phyloP scores from a whole-genome alignment of 305 asterid genomes.

The Solanum hybrid region DNA sequence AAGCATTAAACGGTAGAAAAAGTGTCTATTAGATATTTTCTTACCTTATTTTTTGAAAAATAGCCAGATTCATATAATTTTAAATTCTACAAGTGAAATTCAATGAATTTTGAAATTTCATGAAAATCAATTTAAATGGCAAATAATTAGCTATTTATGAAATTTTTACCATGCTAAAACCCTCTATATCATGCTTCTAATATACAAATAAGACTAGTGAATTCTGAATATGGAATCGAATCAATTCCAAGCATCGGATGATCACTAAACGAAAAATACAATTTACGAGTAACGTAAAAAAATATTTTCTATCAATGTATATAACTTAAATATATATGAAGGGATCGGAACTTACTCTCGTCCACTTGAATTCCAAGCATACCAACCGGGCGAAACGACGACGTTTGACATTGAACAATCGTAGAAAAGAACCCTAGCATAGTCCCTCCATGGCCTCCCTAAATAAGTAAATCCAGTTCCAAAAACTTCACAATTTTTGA shows the following conservation, averaged over 20 bases:
- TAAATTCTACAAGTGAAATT: background rate
- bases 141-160: background rate
- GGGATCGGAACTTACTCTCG: conserved; percentile 33
- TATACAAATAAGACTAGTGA: background rate
- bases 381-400: conserved; percentile 60
- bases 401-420: conserved; percentile 30
- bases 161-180: background rate
- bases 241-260: background rate
- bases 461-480: conserved; percentile 46
- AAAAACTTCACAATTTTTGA: conserved; percentile 32
- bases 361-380: conserved; percentile 31
- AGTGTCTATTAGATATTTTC: too few species aligned
- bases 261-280: background rate
- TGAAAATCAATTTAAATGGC: background rate
- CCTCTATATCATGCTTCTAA: background rate
- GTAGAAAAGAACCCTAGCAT: conserved; percentile 56
- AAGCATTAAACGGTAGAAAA: background rate
- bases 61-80: background rate
- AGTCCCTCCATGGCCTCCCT: conserved; percentile 74
- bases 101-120: background rate
- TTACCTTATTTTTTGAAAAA: background rate
- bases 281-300: background rate
- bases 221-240: background rate
- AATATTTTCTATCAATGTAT: background rate
- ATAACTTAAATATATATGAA: background rate